phyloP scores from a whole-genome alignment of 805 yeast genomes.

The Yarrowia sp. region DNA sequence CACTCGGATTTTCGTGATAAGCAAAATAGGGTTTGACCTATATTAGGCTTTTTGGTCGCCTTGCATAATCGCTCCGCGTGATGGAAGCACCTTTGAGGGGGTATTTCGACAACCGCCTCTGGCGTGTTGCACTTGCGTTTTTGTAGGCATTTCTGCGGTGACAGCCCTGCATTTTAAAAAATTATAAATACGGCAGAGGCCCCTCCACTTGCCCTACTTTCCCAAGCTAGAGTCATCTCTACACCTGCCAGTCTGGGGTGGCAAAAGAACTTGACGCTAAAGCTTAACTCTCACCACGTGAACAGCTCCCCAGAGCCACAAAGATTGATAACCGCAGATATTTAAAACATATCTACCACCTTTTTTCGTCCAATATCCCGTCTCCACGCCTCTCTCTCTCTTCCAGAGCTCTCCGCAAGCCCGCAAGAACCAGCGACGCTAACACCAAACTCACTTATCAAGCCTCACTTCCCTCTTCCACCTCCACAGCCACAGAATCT shows the following conservation, averaged over 20 bases:
- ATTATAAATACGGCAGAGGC: too few species aligned
- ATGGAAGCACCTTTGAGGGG: conserved; percentile 25
- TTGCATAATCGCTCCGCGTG: conserved; percentile 27
- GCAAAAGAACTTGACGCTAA: conserved; percentile 22
- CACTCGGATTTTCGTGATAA: conserved; percentile 13
- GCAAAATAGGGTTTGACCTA: not conserved
- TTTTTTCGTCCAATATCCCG: not conserved
- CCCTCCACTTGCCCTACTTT: not conserved
- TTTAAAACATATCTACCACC: not conserved
- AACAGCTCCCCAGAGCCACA: conserved; percentile 14
- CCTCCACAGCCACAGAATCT: not conserved
- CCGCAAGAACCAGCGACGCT: too few species aligned
- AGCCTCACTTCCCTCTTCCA: not conserved
- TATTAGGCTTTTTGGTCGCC: conserved; percentile 16
- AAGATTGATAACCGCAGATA: conserved; percentile 9
- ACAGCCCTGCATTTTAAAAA: too few species aligned
- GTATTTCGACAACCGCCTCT: too few species aligned
- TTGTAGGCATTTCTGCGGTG: too few species aligned
- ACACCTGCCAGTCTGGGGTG: conserved; percentile 24
- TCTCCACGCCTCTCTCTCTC: too few species aligned
- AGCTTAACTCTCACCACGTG: conserved; percentile 26
- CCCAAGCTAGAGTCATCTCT: not conserved
- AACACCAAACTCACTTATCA: not conserved
- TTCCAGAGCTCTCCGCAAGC: not conserved
- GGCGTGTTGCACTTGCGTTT: too few species aligned